Evolutionary conservation across 2,329 filamentous ascomycete species (phyloP), one percentile per base, ranked within the genome.

Genomic region (Orbilia javanica): DNA sequence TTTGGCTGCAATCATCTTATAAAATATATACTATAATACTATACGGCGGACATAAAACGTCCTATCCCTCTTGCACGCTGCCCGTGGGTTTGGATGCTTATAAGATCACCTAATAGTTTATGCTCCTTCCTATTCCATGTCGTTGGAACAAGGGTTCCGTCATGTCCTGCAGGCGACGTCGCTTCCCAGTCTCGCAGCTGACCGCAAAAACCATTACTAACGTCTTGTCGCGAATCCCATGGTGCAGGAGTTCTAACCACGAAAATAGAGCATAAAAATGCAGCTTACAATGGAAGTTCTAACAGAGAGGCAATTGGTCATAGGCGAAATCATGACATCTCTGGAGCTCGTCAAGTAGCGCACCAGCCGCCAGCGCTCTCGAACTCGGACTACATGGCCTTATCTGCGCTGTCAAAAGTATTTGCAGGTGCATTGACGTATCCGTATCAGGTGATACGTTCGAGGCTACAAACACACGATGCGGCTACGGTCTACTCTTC

Each of bases 381-480:
- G 31, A 75, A 48, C 84, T 34, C 79, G 80, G 93, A 95, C 76
- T 96, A 92, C 42, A 85, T 98, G n/a, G 86, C 90, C 31, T 88
- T 97, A 44, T 96, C 93, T 46, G 93, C 92, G 27, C 84, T 89
- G 2, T 91, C 93, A 55, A 99, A 99, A 85, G 87, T 97, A 25
- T 90, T 96, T 80, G 95, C 96, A 0, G 94, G 94, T n/a, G 91
- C 90, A 27, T 90, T 91, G 66, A 97, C 95, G 6, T 99, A 98
- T 83, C 96, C 96, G 0, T 97, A 97, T 83, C 96, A 98, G 85
- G 94, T 98, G 29, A 88, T 99, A 62, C 88, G 96, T 79, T 93
- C 93, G 80, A 88, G 96, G 52, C 85, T 99, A 84, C 96, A 99
- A 86, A 94, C 93, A 72, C 96, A 97, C 84, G 88, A 96, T 83